phyloP scores from a whole-genome alignment of 2,329 filamentous ascomycete genomes.

The Aschersonia sp. region DNA sequence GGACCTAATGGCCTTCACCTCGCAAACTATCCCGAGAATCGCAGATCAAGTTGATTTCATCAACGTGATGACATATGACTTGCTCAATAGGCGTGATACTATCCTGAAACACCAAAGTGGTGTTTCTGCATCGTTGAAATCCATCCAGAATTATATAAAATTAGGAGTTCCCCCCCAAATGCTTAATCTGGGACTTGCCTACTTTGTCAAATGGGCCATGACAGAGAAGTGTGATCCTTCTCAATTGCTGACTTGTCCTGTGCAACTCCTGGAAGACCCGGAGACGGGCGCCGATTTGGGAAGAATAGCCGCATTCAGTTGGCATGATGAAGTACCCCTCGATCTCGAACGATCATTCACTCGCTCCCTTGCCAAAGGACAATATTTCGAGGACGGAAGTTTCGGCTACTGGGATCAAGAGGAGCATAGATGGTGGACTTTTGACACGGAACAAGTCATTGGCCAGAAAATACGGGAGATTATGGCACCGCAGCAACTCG shows the following conservation, averaged over 20 bases:
- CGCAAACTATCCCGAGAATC: slow-evolving; percentile 42
- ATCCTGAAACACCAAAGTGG: slow-evolving; percentile 51
- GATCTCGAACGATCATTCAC: slow-evolving; percentile 43
- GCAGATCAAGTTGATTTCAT: slow-evolving; percentile 47
- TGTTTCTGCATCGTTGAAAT: slow-evolving; percentile 36
- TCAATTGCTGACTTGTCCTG: slow-evolving; percentile 37
- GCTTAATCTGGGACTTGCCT: slow-evolving; percentile 50
- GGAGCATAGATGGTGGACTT: slow-evolving; percentile 56
- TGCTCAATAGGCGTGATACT: slow-evolving; percentile 55
- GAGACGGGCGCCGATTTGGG: slow-evolving; percentile 40
- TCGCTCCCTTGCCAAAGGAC: slow-evolving; percentile 35
- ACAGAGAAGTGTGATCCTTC: slow-evolving; percentile 27
- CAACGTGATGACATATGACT: slow-evolving; percentile 56
- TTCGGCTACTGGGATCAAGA: slow-evolving; percentile 52
- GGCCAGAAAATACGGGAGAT: slow-evolving; percentile 46
- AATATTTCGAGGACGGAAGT: slow-evolving; percentile 44
- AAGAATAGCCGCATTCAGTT: slow-evolving; percentile 45
- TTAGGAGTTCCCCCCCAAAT: slow-evolving; percentile 35
- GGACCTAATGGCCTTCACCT: slow-evolving; percentile 56
- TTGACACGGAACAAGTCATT: slow-evolving; percentile 50
- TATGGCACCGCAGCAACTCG: slow-evolving; percentile 38
- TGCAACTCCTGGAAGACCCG: slow-evolving; percentile 41
- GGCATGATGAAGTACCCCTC: slow-evolving; percentile 36
- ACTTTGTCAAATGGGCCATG: slow-evolving; percentile 51
- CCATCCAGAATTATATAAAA: slow-evolving; percentile 44